These are phyloP conservation scores for Plasmodium vivax DNA, from an alignment of 169 alveolate species.

Conservation along the genomic window DNA sequence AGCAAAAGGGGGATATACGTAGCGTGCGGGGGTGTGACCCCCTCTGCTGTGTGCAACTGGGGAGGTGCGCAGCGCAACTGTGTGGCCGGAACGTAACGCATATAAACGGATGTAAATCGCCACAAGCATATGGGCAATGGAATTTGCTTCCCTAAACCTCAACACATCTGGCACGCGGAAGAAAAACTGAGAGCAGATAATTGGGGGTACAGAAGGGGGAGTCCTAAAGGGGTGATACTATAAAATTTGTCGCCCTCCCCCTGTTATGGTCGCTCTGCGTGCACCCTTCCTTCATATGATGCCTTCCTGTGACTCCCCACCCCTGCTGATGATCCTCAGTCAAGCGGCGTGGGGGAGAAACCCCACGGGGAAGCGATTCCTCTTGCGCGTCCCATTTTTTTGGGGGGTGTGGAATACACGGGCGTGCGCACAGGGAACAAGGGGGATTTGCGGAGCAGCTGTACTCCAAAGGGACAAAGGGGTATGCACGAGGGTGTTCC, in stretches of 20 bases:
- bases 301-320: not conserved
- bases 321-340: not conserved
- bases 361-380: not conserved
- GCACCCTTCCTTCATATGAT: not conserved
- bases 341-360: not conserved
- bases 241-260: not conserved
- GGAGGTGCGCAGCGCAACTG: not conserved
- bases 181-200: not conserved
- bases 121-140: not conserved
- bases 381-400: not conserved
- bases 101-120: not conserved
- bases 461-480: not conserved
- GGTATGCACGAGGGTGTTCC: not conserved
- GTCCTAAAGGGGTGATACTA: not conserved
- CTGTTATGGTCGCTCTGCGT: not conserved
- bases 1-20: not conserved
- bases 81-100: not conserved
- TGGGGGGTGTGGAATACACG: not conserved
- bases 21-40: not conserved
- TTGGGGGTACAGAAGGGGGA: not conserved
- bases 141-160: not conserved
- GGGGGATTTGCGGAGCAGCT: not conserved
- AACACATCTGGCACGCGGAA: not conserved
- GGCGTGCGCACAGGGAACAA: not conserved
- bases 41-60: not conserved